Percentiles rank a stretch among this genome's conserved stretches.
These are phyloP conservation scores for Lepidium africanum DNA, from an alignment of 345 rosid genomes.

Conservation along the genomic window DNA sequence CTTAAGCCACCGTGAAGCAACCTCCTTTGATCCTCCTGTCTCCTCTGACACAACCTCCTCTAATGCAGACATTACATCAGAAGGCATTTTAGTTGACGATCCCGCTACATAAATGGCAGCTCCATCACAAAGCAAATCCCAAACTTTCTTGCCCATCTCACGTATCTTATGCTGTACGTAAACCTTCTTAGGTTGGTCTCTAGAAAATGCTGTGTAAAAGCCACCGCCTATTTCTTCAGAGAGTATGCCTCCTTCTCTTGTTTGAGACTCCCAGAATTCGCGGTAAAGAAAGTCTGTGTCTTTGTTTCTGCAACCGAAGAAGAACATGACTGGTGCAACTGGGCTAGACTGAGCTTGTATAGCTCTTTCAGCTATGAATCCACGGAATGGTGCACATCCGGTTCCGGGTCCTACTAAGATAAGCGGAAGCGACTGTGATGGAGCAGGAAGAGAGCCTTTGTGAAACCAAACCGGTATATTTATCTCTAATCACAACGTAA, in stretches of 20 bases:
- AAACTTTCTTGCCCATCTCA: slow-evolving; percentile 50
- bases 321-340: slow-evolving; percentile 64
- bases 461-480: slow-evolving; percentile 72
- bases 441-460: slow-evolving; percentile 73
- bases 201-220: slow-evolving; percentile 76
- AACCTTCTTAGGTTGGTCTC: slow-evolving; percentile 83
- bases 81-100: slow-evolving; percentile 90
- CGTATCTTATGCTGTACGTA: slow-evolving; percentile 84
- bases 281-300: slow-evolving; percentile 65
- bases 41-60: slow-evolving; percentile 65
- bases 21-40: slow-evolving; percentile 40
- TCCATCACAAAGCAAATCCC: slow-evolving; percentile 54
- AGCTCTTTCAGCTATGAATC: slow-evolving; percentile 78
- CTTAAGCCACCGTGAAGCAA: slow-evolving; percentile 51
- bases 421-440: slow-evolving; percentile 64
- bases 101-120: slow-evolving; percentile 82
- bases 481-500: slow-evolving; percentile 34
- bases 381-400: slow-evolving; percentile 96
- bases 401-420: slow-evolving; percentile 91
- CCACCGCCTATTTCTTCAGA: slow-evolving; percentile 79
- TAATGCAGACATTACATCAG: slow-evolving; percentile 63
- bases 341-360: slow-evolving; percentile 36
- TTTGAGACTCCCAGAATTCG: slow-evolving; percentile 71
- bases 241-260: slow-evolving; percentile 47
- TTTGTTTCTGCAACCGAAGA: slow-evolving; percentile 85